Evolutionary conservation across 2,329 filamentous ascomycete species (phyloP).

Genomic region (Ascosphaera apis): DNA sequence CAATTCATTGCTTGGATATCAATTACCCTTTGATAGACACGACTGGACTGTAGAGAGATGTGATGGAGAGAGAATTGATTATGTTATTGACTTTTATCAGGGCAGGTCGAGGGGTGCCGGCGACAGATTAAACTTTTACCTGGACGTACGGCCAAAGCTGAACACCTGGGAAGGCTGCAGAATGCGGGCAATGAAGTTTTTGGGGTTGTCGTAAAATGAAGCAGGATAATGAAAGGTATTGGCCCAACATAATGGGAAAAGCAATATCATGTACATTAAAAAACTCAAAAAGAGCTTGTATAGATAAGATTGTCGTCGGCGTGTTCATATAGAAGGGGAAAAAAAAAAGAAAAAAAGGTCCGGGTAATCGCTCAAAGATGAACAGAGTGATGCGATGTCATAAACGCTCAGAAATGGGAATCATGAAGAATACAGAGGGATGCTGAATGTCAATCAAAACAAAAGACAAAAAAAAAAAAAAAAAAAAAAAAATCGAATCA

Average conservation of each 20-base stretch:
- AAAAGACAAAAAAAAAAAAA: constrained; percentile 1
- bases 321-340: constrained; percentile 1
- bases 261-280: background rate
- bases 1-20: constrained; percentile 71
- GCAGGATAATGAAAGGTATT: background rate
- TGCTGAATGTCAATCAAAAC: constrained; percentile 5
- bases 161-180: constrained; percentile 38
- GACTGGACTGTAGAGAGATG: constrained; percentile 95
- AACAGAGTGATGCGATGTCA: too few species aligned
- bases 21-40: constrained; percentile 78
- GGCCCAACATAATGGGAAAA: background rate
- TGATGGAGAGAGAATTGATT: constrained; percentile 51
- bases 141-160: constrained; percentile 42
- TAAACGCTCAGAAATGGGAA: too few species aligned
- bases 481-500: background rate
- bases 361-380: background rate
- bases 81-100: constrained; percentile 95
- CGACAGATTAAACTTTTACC: constrained; percentile 35
- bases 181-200: constrained; percentile 28
- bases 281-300: background rate
- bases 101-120: constrained; percentile 29
- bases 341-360: background rate
- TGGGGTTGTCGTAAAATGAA: constrained; percentile 20
- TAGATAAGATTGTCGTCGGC: background rate
- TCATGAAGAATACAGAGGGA: constrained; percentile 10